Evolutionary conservation across 805 yeast species (phyloP), one percentile per base, ranked within the genome.

Genomic region (Yamadazyma takamatsuzukensis): DNA sequence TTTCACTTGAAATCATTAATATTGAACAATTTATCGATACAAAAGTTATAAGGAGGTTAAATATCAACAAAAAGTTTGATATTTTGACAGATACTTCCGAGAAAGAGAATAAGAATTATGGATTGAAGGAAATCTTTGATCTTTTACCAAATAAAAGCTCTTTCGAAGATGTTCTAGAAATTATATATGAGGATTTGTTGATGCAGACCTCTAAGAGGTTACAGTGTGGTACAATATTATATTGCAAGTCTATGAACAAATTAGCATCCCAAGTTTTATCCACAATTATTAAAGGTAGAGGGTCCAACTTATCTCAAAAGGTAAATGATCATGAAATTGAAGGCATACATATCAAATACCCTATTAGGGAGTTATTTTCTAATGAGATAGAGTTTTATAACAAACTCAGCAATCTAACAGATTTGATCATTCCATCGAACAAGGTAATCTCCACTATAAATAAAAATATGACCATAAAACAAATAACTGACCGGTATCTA

Each of bases 261-360:
- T 53, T 89, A 15, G 95, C 97, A 1, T 86, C 82, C 47, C 78
- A 79, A 40, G 77, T 84, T n/a, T 64, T 90, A 21, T 70, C 94
- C 0, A 57, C 84, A 34, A 81, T 95, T 0, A 88, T 87, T 4
- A 84, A 80, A 47, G 97, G 97, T 9, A 71, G 96, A 40, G 97
- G 96, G 0, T 68, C 82, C 2, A 70, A 69, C 21, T 71, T 89
- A 5, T 72, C 84, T 16, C 51, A 60, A 4, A 54, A 66, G 8
- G 51, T 82, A 15, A 61, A 79, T 6, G 78, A 75, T 42, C 71
- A 56, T 33, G 22, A 51, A 0, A 54, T 51, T 1, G 47, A 49
- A 1, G 51, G 49, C 4, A 46, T 78, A 13, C 68, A 71, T 22
- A 63, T 78, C 7, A 47, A 83, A 3, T 83, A 73, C 49, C 96